Percentiles rank a stretch among this genome's conserved stretches.
Evolutionary conservation across 106 monocot species (phyloP).

Genomic region (Cymbidium sinense): DNA sequence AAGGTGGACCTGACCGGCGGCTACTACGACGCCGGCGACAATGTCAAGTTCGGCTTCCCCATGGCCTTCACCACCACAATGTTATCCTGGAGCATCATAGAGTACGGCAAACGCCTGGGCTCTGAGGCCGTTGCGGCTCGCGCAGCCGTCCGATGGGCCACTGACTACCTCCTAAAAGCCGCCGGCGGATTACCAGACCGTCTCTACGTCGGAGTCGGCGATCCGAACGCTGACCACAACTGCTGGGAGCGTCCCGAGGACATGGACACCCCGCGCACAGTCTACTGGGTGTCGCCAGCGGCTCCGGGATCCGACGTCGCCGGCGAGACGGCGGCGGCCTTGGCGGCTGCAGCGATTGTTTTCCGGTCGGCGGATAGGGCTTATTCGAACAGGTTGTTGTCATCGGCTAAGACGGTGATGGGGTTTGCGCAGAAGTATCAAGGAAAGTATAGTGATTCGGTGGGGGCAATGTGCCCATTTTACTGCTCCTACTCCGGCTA

Average conservation of each 20-base stretch:
- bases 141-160: slow-evolving; percentile 40
- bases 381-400: slow-evolving; percentile 37
- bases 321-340: slow-evolving; percentile 53
- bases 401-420: slow-evolving; percentile 30
- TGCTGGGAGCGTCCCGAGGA: slow-evolving; percentile 71
- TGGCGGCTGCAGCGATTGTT: slow-evolving; percentile 48
- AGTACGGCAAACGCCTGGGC: slow-evolving; percentile 41
- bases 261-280: slow-evolving; percentile 42
- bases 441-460: slow-evolving; percentile 52
- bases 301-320: slow-evolving; percentile 58
- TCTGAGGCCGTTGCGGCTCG: slow-evolving; percentile 19
- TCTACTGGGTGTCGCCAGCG: slow-evolving; percentile 41
- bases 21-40: slow-evolving; percentile 78
- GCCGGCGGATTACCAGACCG: slow-evolving; percentile 18
- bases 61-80: slow-evolving; percentile 82
- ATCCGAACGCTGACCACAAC: slow-evolving; percentile 29
- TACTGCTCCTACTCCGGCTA: slow-evolving; percentile 74
- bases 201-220: slow-evolving; percentile 41
- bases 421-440: slow-evolving; percentile 36
- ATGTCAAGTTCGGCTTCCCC: slow-evolving; percentile 73
- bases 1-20: slow-evolving; percentile 74
- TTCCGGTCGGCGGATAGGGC: slow-evolving; percentile 24
- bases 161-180: slow-evolving; percentile 63
- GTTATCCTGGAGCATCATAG: slow-evolving; percentile 61
- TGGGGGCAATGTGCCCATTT: slow-evolving; percentile 43